phyloP scores from a whole-genome alignment of 78 protist species.

The Dictyostelium citrinum region DNA sequence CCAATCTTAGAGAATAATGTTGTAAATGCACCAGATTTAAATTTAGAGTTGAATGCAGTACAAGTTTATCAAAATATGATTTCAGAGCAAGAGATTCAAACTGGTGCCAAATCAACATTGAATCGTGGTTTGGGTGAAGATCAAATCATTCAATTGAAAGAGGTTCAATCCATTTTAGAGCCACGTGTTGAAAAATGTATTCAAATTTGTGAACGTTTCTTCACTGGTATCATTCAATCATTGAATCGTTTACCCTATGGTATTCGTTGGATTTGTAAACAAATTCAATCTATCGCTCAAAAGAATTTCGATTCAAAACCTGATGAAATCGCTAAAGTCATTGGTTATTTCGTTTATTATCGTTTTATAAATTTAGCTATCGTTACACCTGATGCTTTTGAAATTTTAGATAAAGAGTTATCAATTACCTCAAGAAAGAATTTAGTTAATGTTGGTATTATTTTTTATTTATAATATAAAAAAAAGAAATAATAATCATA shows the following conservation, averaged over 20 bases:
- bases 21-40: slow-evolving; percentile 69
- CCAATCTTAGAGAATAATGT: slow-evolving; percentile 66
- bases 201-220: slow-evolving; percentile 79
- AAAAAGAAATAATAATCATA: too few relatives aligned
- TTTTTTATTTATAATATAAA: too few relatives aligned
- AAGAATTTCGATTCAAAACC: slow-evolving; percentile 56
- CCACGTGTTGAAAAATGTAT: slow-evolving; percentile 78
- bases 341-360: slow-evolving; percentile 74
- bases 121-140: slow-evolving; percentile 70
- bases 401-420: slow-evolving; percentile 53
- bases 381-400: slow-evolving; percentile 76
- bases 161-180: slow-evolving; percentile 56
- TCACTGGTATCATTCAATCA: slow-evolving; percentile 80
- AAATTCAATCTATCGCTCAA: slow-evolving; percentile 31
- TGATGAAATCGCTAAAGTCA: slow-evolving; percentile 77
- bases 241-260: slow-evolving; percentile 87
- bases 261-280: slow-evolving; percentile 89
- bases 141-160: slow-evolving; percentile 74
- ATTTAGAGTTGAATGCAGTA: slow-evolving; percentile 63
- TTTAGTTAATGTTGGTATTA: slow-evolving; percentile 37
- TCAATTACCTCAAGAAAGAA: slow-evolving; percentile 63
- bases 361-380: slow-evolving; percentile 85
- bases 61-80: slow-evolving; percentile 72
- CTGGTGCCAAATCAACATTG: slow-evolving; percentile 57
- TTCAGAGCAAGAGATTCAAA: slow-evolving; percentile 55